Conservation (phyloP, 257 asterid genomes). For the Parsonsia alboflavescens region DNA sequence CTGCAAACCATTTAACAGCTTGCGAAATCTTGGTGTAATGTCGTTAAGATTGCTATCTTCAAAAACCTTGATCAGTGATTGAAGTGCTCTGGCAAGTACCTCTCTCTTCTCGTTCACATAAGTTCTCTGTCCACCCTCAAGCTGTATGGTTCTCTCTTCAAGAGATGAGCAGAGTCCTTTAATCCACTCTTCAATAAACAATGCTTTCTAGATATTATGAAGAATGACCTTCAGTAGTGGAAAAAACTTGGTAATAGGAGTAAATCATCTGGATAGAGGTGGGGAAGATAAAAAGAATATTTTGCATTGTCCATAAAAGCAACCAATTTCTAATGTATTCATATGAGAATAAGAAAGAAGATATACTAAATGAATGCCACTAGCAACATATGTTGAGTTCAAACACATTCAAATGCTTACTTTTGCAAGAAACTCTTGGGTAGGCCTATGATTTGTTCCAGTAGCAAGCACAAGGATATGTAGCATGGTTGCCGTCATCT, state of each 20-base stretch:
- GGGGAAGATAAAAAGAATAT: not conserved
- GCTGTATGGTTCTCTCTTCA: slow-evolving; percentile 38
- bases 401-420: slow-evolving; percentile 36
- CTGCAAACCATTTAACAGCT: slow-evolving; percentile 33
- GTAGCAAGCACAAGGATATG: slow-evolving; percentile 87
- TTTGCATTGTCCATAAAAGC: not conserved
- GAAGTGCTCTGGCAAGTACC: slow-evolving; percentile 44
- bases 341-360: not conserved
- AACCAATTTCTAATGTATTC: not conserved
- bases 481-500: slow-evolving; percentile 88
- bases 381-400: not conserved
- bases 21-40: slow-evolving; percentile 48
- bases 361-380: not conserved
- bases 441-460: slow-evolving; percentile 38
- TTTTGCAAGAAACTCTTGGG: slow-evolving; percentile 63
- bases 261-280: not conserved
- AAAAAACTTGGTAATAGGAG: not conserved
- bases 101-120: slow-evolving; percentile 56
- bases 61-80: slow-evolving; percentile 54
- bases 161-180: slow-evolving; percentile 56
- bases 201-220: slow-evolving; percentile 49
- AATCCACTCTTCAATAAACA: slow-evolving; percentile 77
- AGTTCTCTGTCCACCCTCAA: slow-evolving; percentile 29
- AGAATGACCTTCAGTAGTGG: not conserved
- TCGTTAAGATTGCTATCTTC: slow-evolving; percentile 40